Base-by-base conservation (phyloP, 2,329 filamentous ascomycete species). In the Aschersonia sp. region DNA sequence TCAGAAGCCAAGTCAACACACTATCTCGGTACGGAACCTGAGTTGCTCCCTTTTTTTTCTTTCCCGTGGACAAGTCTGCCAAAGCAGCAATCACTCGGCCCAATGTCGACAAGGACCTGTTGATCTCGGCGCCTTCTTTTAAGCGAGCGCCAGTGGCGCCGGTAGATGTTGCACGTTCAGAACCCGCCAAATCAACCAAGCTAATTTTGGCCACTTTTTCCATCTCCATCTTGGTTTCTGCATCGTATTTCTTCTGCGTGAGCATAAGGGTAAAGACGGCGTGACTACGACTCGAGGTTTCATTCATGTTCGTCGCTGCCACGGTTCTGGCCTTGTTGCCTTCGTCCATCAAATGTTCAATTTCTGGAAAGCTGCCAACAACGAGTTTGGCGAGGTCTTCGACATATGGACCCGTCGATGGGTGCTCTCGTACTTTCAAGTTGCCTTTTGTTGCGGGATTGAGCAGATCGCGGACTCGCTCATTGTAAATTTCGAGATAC, bases 271-370 rank as follows among this genome's bases (percentile, higher is more conserved):
- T 98, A 63, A 98, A 98, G 46, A 98, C 94, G 41, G 92, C 92
- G 65, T 98, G 92, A 62, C 91, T 97, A 72, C 92, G 84, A 77
- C 89, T 95, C 51, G 89, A 96, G 0, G 94, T 98, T 67, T 97
- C 92, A 73, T 98, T 98, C 92, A 98, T 98, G 75, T 97, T 98
- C 40, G 92, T 98, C 5, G 92, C 92, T 3, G 92, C 92, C 40
- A 98, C 92, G 0, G 92, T 98, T 72, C 92, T 78, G 35, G 92
- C 92, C 68, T 98, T 98, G 73, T 98, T 98, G 59, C 92, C 92
- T 67, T 97, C 91, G 61, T 98, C 92, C 92, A 98, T 98, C 58
- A 98, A 70, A 61, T 96, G 83, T 60, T 98, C 92, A 55, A 98
- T 97, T 62, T 98, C 94, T 48, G 84, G 75, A 62, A 98, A 97